These are phyloP conservation scores for Podospora conica DNA, from an alignment of 495 filamentous ascomycete genomes.

Conservation along the genomic window DNA sequence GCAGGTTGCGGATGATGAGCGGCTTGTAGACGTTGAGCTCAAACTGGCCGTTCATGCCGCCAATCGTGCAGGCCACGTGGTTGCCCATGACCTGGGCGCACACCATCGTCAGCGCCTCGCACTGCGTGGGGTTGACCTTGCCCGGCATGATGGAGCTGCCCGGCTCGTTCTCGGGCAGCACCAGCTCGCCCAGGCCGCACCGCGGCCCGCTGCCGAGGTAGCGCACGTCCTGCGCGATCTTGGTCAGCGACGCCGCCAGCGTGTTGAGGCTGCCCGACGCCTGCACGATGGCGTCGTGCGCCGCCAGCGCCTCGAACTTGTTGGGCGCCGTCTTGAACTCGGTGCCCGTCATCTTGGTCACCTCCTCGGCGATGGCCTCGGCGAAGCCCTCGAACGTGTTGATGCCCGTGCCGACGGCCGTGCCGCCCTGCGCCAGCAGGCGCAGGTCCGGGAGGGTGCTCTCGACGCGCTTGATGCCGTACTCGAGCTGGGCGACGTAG, in stretches of 20 bases:
- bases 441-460: slow-evolving; percentile 74
- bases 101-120: slow-evolving; percentile 95
- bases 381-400: slow-evolving; percentile 98
- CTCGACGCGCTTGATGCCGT: slow-evolving; percentile 83
- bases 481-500: slow-evolving; percentile 89
- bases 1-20: slow-evolving; percentile 85
- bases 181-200: slow-evolving; percentile 89
- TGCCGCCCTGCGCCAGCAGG: slow-evolving; percentile 90
- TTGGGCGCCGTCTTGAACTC: slow-evolving; percentile 96
- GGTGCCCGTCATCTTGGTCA: slow-evolving; percentile 83
- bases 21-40: slow-evolving; percentile 99
- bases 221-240: slow-evolving; percentile 96
- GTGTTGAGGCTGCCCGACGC: slow-evolving; percentile 91
- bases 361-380: slow-evolving; percentile 82
- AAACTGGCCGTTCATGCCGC: slow-evolving; percentile 96
- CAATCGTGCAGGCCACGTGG: slow-evolving; percentile 82
- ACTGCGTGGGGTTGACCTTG: slow-evolving; percentile 98
- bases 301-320: slow-evolving; percentile 98
- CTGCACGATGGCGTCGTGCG: slow-evolving; percentile 94
- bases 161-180: slow-evolving; percentile 94
- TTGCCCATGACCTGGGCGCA: slow-evolving; percentile 98
- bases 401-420: slow-evolving; percentile 92
- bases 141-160: slow-evolving; percentile 97
- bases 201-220: slow-evolving; percentile 94
- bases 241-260: slow-evolving; percentile 85